phyloP scores from a whole-genome alignment of 306 rosid species.

The Urtica urens region DNA sequence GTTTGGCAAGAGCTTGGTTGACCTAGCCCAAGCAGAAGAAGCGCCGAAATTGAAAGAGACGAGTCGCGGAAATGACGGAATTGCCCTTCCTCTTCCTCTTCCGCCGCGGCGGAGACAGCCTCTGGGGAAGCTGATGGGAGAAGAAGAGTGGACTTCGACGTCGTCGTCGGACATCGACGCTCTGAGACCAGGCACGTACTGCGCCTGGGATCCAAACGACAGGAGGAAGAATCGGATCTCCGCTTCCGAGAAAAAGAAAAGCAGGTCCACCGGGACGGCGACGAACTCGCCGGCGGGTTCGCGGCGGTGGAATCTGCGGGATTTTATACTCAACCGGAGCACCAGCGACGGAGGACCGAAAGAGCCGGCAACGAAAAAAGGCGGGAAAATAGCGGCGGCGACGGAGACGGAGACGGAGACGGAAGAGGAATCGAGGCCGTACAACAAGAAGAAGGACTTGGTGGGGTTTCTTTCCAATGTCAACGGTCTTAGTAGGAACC shows the following conservation, averaged over 20 bases:
- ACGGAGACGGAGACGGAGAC: neutral
- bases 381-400: neutral
- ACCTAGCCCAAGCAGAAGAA: neutral
- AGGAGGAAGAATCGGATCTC: neutral
- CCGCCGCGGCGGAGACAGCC: slow-evolving; percentile 29
- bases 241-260: slow-evolving; percentile 31
- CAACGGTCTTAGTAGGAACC: slow-evolving; percentile 40
- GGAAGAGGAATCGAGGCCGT: neutral
- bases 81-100: neutral
- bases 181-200: slow-evolving; percentile 36
- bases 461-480: slow-evolving; percentile 40
- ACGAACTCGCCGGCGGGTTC: too few relatives aligned
- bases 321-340: slow-evolving; percentile 45
- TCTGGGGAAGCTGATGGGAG: slow-evolving; percentile 60
- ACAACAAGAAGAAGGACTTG: slow-evolving; percentile 33
- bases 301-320: slow-evolving; percentile 63
- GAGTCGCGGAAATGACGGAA: neutral
- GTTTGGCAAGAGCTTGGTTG: slow-evolving; percentile 32
- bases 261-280: slow-evolving; percentile 33
- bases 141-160: slow-evolving; percentile 55
- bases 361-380: neutral
- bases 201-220: slow-evolving; percentile 53
- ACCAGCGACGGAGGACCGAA: slow-evolving; percentile 32
- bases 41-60: neutral
- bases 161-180: slow-evolving; percentile 56